Conservation (phyloP, 148 eudicot species). For the Limonium bicolor region DNA sequence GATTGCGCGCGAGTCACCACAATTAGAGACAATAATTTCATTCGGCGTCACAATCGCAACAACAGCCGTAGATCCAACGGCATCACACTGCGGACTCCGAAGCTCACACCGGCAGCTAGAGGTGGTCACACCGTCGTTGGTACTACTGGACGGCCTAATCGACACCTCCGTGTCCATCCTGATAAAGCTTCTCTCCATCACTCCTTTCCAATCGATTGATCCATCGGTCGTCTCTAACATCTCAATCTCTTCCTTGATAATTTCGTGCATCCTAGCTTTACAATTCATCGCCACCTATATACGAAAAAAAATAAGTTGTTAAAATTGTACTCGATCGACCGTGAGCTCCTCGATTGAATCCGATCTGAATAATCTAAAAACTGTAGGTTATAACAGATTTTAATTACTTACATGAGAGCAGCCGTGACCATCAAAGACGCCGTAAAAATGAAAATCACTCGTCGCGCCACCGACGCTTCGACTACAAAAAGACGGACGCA, state of each 20-base stretch:
- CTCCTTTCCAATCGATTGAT: slow-evolving; percentile 18
- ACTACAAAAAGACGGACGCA: slow-evolving; percentile 32
- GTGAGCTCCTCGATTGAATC: neutral
- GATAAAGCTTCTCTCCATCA: slow-evolving; percentile 56
- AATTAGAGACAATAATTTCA: slow-evolving; percentile 52
- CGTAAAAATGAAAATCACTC: slow-evolving; percentile 30
- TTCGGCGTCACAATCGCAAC: slow-evolving; percentile 45
- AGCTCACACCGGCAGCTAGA: slow-evolving; percentile 61
- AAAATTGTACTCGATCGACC: neutral
- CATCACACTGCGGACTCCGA: slow-evolving; percentile 51
- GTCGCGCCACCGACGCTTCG: neutral
- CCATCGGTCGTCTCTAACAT: slow-evolving; percentile 14
- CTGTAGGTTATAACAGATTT: too few relatives aligned
- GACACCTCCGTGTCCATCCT: slow-evolving; percentile 60
- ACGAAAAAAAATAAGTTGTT: neutral
- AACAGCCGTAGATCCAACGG: slow-evolving; percentile 80
- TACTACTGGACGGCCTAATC: slow-evolving; percentile 2
- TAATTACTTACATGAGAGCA: slow-evolving; percentile 40
- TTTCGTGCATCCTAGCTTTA: slow-evolving; percentile 40
- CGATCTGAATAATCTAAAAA: neutral
- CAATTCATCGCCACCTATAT: slow-evolving; percentile 53
- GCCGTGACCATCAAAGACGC: slow-evolving; percentile 39
- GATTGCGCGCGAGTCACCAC: slow-evolving; percentile 72
- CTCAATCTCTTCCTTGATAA: slow-evolving; percentile 36
- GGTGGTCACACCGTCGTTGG: slow-evolving; percentile 3